Evolutionary conservation across 1,139 yeast genomes (phyloP).

Genomic region (Debaryomycetaceae sp.): DNA sequence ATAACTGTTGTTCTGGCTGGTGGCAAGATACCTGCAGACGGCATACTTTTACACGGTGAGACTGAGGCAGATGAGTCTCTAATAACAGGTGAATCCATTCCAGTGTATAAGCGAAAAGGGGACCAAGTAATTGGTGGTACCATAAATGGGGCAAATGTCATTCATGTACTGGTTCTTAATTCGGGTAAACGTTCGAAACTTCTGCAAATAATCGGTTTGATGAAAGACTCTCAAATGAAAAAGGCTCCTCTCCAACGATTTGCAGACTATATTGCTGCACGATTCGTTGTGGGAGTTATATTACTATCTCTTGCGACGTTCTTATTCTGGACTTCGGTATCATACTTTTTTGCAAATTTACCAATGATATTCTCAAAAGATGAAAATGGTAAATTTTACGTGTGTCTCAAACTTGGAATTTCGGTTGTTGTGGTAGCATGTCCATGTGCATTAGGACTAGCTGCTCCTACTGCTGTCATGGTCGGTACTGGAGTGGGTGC

Average conservation of each 20-base stretch:
- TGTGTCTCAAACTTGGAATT: constrained; percentile 79
- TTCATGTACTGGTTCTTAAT: constrained; percentile 64
- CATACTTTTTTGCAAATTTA: constrained; percentile 29
- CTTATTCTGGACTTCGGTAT: constrained; percentile 56
- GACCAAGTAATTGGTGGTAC: constrained; percentile 85
- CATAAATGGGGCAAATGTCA: constrained; percentile 72
- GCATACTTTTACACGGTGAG: constrained; percentile 68
- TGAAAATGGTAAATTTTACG: constrained; percentile 57
- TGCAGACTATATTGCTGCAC: constrained; percentile 82
- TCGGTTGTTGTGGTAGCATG: constrained; percentile 96
- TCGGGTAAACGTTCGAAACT: constrained; percentile 85
- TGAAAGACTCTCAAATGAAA: constrained; percentile 83
- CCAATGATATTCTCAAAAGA: constrained; percentile 59
- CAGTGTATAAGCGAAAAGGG: constrained; percentile 61
- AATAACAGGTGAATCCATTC: constrained; percentile 85
- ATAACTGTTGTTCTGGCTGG: constrained; percentile 81
- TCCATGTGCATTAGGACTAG: constrained; percentile 95
- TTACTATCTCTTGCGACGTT: constrained; percentile 63
- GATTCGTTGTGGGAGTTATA: constrained; percentile 79
- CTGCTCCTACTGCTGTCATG: constrained; percentile 98
- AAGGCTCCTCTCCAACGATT: constrained; percentile 89
- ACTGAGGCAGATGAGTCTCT: constrained; percentile 86
- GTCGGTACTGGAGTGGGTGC: constrained; percentile 99
- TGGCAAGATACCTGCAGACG: constrained; percentile 89
- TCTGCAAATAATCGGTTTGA: constrained; percentile 80